Conservation (phyloP, 2,329 filamentous ascomycete genomes). For the Pezicula carpinea region DNA sequence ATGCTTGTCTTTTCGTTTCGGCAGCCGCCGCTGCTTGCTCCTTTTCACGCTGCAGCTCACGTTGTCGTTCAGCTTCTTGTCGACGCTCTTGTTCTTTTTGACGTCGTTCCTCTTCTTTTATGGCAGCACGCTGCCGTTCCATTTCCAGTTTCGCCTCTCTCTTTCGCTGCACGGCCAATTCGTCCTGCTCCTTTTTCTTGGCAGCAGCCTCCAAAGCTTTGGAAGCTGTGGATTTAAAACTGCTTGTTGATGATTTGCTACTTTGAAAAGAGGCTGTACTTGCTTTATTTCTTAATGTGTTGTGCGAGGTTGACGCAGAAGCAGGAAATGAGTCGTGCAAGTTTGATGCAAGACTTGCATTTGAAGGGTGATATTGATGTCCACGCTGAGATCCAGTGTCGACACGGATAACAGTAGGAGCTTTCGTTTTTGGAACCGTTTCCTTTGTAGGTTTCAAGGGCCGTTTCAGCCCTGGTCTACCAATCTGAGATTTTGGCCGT, state of each 20-base stretch:
- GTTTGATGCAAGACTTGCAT: slow-evolving; percentile 51
- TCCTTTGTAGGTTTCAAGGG: slow-evolving; percentile 62
- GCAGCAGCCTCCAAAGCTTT: slow-evolving; percentile 73
- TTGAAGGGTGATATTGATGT: slow-evolving; percentile 56
- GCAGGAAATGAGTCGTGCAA: slow-evolving; percentile 50
- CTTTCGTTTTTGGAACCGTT: slow-evolving; percentile 52
- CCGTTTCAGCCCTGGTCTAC: slow-evolving; percentile 49
- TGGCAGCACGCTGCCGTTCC: slow-evolving; percentile 68
- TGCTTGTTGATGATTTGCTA: slow-evolving; percentile 40
- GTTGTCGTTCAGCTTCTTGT: slow-evolving; percentile 51
- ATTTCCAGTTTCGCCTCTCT: slow-evolving; percentile 77
- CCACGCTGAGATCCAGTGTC: slow-evolving; percentile 63
- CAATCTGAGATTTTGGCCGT: slow-evolving; percentile 42
- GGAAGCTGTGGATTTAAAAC: slow-evolving; percentile 62
- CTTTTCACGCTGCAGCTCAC: slow-evolving; percentile 36
- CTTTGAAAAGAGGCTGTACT: slow-evolving; percentile 41
- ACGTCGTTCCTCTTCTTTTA: slow-evolving; percentile 60
- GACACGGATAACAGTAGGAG: slow-evolving; percentile 68
- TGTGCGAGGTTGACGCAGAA: slow-evolving; percentile 41
- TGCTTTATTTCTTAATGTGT: slow-evolving; percentile 53
- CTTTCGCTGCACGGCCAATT: slow-evolving; percentile 72
- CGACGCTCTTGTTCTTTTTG: slow-evolving; percentile 56
- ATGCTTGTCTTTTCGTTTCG: slow-evolving; percentile 62
- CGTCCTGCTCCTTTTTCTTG: slow-evolving; percentile 80
- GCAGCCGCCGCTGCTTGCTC: slow-evolving; percentile 35